Percentiles rank a stretch among this genome's conserved stretches.
Conservation (phyloP, 257 asterid species). For the Mitragyna speciosa region DNA sequence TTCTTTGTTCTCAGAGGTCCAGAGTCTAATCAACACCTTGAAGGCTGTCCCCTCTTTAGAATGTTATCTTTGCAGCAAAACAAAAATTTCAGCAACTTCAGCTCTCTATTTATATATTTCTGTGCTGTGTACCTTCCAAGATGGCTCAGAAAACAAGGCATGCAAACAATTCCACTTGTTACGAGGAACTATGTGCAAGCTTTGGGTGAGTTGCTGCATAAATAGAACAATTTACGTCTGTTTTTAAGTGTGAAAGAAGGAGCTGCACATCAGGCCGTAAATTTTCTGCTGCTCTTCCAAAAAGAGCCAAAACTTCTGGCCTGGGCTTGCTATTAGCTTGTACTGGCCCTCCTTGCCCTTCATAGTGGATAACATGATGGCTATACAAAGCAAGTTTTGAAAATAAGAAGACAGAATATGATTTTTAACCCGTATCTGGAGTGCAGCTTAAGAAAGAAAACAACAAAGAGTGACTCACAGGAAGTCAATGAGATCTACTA, state of each 20-base stretch:
- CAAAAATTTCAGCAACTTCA: not conserved
- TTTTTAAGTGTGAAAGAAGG: constrained; percentile 74
- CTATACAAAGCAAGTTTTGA: constrained; percentile 30
- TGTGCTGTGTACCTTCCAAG: no score
- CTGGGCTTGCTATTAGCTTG: constrained; percentile 85
- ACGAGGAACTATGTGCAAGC: constrained; percentile 38
- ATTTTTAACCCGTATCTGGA: not conserved
- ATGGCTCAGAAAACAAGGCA: not conserved
- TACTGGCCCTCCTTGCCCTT: constrained; percentile 93
- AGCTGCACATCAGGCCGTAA: constrained; percentile 82
- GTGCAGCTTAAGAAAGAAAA: not conserved
- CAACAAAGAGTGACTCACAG: constrained; percentile 48
- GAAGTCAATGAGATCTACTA: constrained; percentile 82
- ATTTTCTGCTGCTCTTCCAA: constrained; percentile 81
- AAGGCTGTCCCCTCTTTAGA: no score
- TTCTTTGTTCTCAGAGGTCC: no score
- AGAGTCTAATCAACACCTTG: not conserved
- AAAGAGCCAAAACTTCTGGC: constrained; percentile 67
- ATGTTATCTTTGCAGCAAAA: no score
- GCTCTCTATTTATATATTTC: not conserved
- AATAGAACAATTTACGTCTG: constrained; percentile 67
- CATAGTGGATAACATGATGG: constrained; percentile 86
- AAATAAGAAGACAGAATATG: not conserved
- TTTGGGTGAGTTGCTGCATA: constrained; percentile 84
- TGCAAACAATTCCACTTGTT: not conserved